These are phyloP conservation scores for Acephala macrosclerotiorum DNA, from an alignment of 2,329 filamentous ascomycete genomes.

Conservation along the genomic window DNA sequence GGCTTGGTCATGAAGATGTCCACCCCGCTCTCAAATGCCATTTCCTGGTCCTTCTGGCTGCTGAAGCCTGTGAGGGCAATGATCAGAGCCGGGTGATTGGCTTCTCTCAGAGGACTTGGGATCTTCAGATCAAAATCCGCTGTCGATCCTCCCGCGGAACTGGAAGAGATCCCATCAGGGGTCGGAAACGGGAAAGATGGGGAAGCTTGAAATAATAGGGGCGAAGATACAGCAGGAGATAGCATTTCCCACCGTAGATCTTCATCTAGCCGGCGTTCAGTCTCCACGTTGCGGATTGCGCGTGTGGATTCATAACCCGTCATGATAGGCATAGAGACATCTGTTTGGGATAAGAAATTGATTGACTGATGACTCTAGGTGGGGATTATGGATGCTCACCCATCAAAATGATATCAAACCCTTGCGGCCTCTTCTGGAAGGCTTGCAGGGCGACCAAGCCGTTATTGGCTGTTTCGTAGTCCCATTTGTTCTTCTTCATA, in stretches of 20 bases:
- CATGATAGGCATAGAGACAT: constrained; percentile 63
- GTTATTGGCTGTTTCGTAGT: constrained; percentile 50
- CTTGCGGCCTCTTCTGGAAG: constrained; percentile 46
- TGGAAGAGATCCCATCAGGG: neutral
- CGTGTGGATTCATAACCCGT: constrained; percentile 56
- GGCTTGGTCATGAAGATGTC: constrained; percentile 63
- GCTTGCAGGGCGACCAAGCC: constrained; percentile 54
- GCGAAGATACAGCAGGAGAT: constrained; percentile 14
- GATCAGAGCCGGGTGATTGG: constrained; percentile 47
- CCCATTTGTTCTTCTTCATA: constrained; percentile 39
- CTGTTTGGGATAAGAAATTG: too few relatives aligned
- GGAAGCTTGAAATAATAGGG: neutral
- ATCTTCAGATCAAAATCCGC: constrained; percentile 7
- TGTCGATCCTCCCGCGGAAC: neutral
- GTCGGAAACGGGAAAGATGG: constrained; percentile 6
- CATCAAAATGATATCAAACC: constrained; percentile 55
- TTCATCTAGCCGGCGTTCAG: constrained; percentile 32
- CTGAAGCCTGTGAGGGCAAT: constrained; percentile 61
- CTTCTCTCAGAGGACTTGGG: too few relatives aligned
- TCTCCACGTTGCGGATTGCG: constrained; percentile 55
- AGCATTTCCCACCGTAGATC: constrained; percentile 28
- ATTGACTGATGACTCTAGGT: too few relatives aligned
- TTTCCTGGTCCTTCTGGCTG: constrained; percentile 53
- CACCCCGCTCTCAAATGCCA: constrained; percentile 58
- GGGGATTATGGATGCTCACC: constrained; percentile 39